Evolutionary conservation across 2,329 filamentous ascomycete genomes (phyloP), one percentile per base, ranked within the genome.

Genomic region (Plenodomus biglobosus): DNA sequence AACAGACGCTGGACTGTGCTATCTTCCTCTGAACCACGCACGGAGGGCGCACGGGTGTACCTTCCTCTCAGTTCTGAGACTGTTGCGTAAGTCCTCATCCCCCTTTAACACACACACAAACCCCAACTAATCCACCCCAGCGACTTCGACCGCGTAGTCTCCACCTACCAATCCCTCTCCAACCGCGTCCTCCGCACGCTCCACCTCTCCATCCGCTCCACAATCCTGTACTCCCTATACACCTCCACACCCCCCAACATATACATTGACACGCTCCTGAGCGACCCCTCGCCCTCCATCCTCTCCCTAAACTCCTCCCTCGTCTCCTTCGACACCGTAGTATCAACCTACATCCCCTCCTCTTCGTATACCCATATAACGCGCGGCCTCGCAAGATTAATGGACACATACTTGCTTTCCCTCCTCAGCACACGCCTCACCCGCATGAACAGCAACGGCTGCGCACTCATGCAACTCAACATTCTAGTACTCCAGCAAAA

Each of bases 401-500:
- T 94, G 59, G 92, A 95, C 68, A 78, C 80, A 8, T 88, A 87
- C 65, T 84, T 97, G 2, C 84, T 96, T 32, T 56, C 62, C 3
- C 77, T 84, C 51, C 63, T 60, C 50, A 88, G 88, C 54, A 84
- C 85, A 1, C 76, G 80, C 65, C 87, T 92, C 38, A 84, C 85
- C 41, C 85, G 87, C 7, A 92, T 99, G 85, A 96, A 99, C 70
- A 76, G 75, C 32, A 83, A 87, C 61, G 94, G 94, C 36, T 89
- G 86, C 50, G 84, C 85, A n/a, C 83, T 91, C 32, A 91, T 99
- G 83, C 87, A 91, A 69, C 83, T 97, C 64, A 96, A 99, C 69
- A 90, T 96, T 40, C 80, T 96, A 19, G 94, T 99, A 35, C 78
- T 99, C 42, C 92, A 97, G 73, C 94, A 99, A 69, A 96, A 96